phyloP scores from a whole-genome alignment of 495 filamentous ascomycete genomes.

The Articulospora tetracladia region DNA sequence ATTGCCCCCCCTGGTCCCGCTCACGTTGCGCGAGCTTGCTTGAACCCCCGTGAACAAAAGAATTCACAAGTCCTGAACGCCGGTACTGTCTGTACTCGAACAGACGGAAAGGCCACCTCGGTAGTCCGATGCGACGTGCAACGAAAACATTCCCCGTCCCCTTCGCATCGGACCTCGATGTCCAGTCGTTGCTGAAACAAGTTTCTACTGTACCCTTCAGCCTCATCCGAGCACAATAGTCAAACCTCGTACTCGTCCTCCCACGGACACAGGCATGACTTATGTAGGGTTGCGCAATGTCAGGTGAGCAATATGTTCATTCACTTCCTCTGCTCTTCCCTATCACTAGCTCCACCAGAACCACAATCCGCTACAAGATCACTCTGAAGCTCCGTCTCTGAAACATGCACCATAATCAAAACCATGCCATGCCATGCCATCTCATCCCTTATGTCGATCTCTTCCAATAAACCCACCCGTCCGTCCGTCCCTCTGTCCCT shows the following conservation, averaged over 20 bases:
- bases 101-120: background rate
- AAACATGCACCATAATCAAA: background rate
- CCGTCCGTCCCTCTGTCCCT: no score
- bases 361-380: no score
- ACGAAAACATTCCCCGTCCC: background rate
- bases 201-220: background rate
- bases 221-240: background rate
- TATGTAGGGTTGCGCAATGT: no score
- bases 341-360: background rate
- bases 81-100: no score
- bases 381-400: background rate
- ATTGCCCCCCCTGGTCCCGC: no score
- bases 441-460: background rate
- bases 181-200: background rate
- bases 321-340: background rate
- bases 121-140: background rate
- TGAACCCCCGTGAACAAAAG: no score
- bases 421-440: background rate
- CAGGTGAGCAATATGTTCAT: background rate
- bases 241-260: background rate
- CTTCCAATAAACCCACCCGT: background rate
- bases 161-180: background rate
- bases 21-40: no score
- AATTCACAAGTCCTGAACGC: no score
- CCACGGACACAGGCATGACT: no score